Evolutionary conservation across 148 eudicot genomes (phyloP), one percentile per base, ranked within the genome.

Genomic region (Hydrangea macrophylla): DNA sequence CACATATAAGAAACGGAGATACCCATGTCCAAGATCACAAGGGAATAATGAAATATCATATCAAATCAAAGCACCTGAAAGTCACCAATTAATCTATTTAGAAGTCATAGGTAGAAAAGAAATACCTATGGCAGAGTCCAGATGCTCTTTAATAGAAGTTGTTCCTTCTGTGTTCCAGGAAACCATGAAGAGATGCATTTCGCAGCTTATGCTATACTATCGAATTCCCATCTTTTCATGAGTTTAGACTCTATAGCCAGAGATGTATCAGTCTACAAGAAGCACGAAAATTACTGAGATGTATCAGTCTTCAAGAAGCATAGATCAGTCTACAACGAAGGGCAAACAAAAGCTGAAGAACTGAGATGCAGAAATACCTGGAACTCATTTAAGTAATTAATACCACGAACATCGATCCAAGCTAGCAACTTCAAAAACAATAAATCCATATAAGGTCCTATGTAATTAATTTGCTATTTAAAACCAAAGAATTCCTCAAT

Each of bases 201-300:
- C 15, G 78, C 83, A 72, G 99, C 99, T 78, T 94, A 89, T 44
- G 63, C 72, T 63, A 90, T 76, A 78, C 89, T 88, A 78, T 90
- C 97, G 67, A 94, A 94, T 77, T 94, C 99, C 99, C 99, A 90
- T 73, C 96, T 87, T 70, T 78, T 88, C 99, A 94, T 87, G 68
- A 68, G 72, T 76, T 88, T 94, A 67, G 96, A 66, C 77, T 94
- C 99, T 57, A 88, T 53, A 63, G 96, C 97, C 70, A 94, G 76
- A 65, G 92, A 90, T 50, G 99, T 88, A 76, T 88, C 96, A 74
- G 99, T 88, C 97, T 94, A 88, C 84, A 83, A 58, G 64, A 40
- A 48, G 64, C 13, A 70, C n/a, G 60, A n/a, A 75, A 54, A 36
- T 36, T 61, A 36, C 59, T 79, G 55, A 73, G 57, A n/a, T n/a